These are phyloP conservation scores for Arctostaphylos glauca DNA, from an alignment of 148 eudicot genomes.

Conservation along the genomic window DNA sequence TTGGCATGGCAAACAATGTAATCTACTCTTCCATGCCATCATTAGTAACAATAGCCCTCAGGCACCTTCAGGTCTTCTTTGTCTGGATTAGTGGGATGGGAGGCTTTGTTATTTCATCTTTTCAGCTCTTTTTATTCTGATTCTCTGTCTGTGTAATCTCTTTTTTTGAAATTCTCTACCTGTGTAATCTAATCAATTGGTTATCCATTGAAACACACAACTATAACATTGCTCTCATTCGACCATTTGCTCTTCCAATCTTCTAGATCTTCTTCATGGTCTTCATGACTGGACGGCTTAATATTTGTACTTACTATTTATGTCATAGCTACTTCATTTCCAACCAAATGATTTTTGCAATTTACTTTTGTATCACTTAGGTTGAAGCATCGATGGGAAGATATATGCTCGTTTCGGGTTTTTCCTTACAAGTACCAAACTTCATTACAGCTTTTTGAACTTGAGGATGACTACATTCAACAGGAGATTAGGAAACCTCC, in stretches of 20 bases:
- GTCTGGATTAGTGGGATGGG: neutral
- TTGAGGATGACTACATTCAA: conserved; percentile 80
- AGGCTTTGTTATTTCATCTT: neutral
- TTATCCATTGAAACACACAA: neutral
- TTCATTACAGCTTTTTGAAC: conserved; percentile 78
- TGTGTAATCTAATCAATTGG: neutral
- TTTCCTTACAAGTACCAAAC: conserved; percentile 75
- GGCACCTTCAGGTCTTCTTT: neutral
- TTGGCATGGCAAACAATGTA: neutral
- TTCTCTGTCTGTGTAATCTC: neutral
- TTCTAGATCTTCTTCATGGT: neutral
- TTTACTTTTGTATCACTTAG: conserved; percentile 38
- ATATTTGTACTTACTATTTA: conserved; percentile 13
- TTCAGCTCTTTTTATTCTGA: neutral
- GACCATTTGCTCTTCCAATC: neutral
- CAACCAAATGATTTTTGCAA: neutral
- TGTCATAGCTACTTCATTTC: conserved; percentile 1
- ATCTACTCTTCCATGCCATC: neutral
- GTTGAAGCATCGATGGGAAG: conserved; percentile 69
- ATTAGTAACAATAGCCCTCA: neutral
- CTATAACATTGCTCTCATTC: neutral
- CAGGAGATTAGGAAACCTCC: conserved; percentile 68
- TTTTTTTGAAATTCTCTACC: too few relatives aligned
- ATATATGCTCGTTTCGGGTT: conserved; percentile 72
- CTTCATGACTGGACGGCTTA: neutral